Evolutionary conservation across 2,329 filamentous ascomycete species (phyloP), one percentile per base, ranked within the genome.

Genomic region (Aureobasidium leucospermi): DNA sequence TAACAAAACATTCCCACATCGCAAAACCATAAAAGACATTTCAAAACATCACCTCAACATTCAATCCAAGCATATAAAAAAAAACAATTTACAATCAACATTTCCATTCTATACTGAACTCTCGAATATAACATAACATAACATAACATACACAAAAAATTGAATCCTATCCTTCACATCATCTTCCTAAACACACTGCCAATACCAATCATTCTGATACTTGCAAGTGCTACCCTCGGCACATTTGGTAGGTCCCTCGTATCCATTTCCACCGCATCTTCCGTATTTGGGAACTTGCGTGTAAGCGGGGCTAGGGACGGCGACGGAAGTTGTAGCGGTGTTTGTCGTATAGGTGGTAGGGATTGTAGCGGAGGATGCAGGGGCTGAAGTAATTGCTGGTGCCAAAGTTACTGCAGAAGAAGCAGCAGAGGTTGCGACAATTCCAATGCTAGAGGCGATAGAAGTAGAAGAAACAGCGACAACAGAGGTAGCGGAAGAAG

Each of bases 211-310:
- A 65, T 71, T 75, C 61, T 63, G 58, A 46, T 63, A 63, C 31
- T 67, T 69, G 66, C 73, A 76, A 31, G 62, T 68, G 47, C 64
- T 69, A 19, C 68, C 68, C 15, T 64, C 62, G 6, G 64, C 67
- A 65, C 73, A 75, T 7, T 61, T 60, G 19, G 68, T 71, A 23
- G 68, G 60, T 45, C 71, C 72, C n/a, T 60, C 67, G 52, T 65
- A 73, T 16, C 67, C 67, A 28, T 62, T 62, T 32, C 71, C 72
- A 31, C 73, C 72, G 61, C 73, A 75, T 60, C 73, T 70, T 9
- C 57, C 64, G 59, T 64, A 75, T 43, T 65, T 64, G 19, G 61
- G 38, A 1, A 55, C 51, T 15, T 42, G 8, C 1, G 51, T 42
- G 51, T 42, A 55, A 10, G 38, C 28, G 9, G 51, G 38, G 29